Conservation (phyloP, 768 basidiomycete genomes). For the Tubosaeta sp. region DNA sequence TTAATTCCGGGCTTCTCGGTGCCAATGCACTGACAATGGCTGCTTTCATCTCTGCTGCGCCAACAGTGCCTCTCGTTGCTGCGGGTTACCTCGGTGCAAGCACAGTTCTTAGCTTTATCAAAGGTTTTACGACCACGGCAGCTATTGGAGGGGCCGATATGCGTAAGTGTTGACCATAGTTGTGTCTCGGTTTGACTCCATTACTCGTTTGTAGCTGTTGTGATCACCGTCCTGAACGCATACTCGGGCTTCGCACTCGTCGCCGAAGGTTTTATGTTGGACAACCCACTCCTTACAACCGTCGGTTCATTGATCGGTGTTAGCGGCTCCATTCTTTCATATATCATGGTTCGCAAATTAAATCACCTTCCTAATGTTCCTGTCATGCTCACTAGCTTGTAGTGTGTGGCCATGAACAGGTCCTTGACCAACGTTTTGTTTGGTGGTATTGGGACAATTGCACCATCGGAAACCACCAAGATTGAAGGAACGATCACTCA, state of each 20-base stretch:
- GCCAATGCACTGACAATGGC: slow-evolving; percentile 71
- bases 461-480: slow-evolving; percentile 55
- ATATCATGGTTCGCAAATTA: slow-evolving; percentile 71
- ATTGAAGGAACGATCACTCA: slow-evolving; percentile 82
- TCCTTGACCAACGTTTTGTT: slow-evolving; percentile 83
- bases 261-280: slow-evolving; percentile 90
- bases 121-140: slow-evolving; percentile 83
- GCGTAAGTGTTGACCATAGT: slow-evolving; percentile 50
- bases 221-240: slow-evolving; percentile 87
- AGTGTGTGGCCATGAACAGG: slow-evolving; percentile 94
- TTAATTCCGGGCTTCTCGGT: slow-evolving; percentile 69
- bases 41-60: slow-evolving; percentile 68
- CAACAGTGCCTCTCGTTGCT: slow-evolving; percentile 67
- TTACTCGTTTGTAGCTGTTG: slow-evolving; percentile 54
- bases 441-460: slow-evolving; percentile 69
- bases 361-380: background rate
- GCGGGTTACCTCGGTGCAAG: slow-evolving; percentile 76
- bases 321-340: slow-evolving; percentile 85
- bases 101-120: slow-evolving; percentile 73
- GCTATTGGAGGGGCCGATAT: slow-evolving; percentile 94
- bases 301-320: slow-evolving; percentile 87
- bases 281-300: slow-evolving; percentile 78
- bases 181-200: background rate
- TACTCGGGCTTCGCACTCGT: slow-evolving; percentile 90
- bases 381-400: slow-evolving; percentile 6